Conservation (phyloP, 2,329 filamentous ascomycete genomes). For the Phyllosticta paracitricarpa region DNA sequence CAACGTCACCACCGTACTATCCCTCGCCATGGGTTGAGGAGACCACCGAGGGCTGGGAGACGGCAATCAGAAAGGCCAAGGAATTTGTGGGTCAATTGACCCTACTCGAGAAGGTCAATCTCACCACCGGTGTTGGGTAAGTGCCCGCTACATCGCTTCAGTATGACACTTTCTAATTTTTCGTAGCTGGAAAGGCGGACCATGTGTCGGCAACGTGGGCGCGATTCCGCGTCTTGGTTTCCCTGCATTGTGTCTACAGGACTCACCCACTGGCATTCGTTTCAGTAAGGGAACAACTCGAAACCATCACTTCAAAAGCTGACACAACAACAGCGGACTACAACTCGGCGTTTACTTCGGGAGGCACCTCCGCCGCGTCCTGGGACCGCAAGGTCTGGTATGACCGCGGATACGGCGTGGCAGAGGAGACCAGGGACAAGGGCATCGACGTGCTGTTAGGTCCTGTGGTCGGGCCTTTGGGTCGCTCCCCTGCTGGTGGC, state of each 20-base stretch:
- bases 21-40: slow-evolving; percentile 82
- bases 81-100: slow-evolving; percentile 77
- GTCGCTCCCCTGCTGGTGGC: slow-evolving; percentile 57
- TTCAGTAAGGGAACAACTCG: slow-evolving; percentile 35
- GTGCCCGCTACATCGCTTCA: slow-evolving; percentile 18
- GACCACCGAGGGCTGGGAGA: slow-evolving; percentile 57
- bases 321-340: slow-evolving; percentile 50
- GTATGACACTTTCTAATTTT: slow-evolving; percentile 11
- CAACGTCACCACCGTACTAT: slow-evolving; percentile 57
- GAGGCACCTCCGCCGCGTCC: slow-evolving; percentile 71
- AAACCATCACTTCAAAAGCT: background rate
- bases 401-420: slow-evolving; percentile 62
- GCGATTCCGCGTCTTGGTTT: slow-evolving; percentile 61
- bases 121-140: slow-evolving; percentile 83
- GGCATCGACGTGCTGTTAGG: slow-evolving; percentile 67
- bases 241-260: slow-evolving; percentile 72
- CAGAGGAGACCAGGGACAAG: slow-evolving; percentile 62
- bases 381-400: slow-evolving; percentile 67
- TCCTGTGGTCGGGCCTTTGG: slow-evolving; percentile 65
- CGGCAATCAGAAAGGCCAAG: slow-evolving; percentile 65
- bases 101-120: slow-evolving; percentile 80
- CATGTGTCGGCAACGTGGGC: slow-evolving; percentile 68
- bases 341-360: slow-evolving; percentile 70
- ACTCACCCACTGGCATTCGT: slow-evolving; percentile 72
- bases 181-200: slow-evolving; percentile 54